Evolutionary conservation across 2,329 filamentous ascomycete genomes (phyloP), one percentile per base, ranked within the genome.

Genomic region (Claviceps paspali): DNA sequence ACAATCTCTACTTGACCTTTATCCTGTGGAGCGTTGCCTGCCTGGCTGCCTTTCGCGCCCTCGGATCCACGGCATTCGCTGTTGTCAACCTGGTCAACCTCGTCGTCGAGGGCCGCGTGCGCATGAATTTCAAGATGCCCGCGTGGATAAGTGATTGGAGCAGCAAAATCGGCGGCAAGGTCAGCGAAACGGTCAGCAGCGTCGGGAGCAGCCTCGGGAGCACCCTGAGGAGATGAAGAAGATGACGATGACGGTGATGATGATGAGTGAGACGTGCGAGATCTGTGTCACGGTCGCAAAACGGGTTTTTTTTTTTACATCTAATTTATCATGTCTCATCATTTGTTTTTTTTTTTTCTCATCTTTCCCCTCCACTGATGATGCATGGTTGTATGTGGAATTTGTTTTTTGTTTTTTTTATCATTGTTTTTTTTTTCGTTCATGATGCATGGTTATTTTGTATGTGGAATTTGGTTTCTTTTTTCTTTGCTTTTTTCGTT

Each of bases 21-120:
- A 84, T 98, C 53, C 70, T 98, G 17, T 98, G 91, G 91, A 67
- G 73, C 22, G 91, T 98, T 11, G 91, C 91, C 0, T 70, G 71
- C 0, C 63, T 98, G 19, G 91, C 92, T 1, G 63, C 91, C 6
- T 94, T 98, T 68, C 76, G 91, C 45, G 87, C 85, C 1, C 56
- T 95, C 2, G 91, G 91, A 0, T 80, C 73, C 8, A 78, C 77
- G 1, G 73, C 83, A 0, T 98, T 92, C 61, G 78, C 83, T 2
- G 57, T 95, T 41, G 77, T 96, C 51, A 88, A 92, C 52, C 64
- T 79, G 24, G 62, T 98, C 38, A 88, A 93, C 53, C 79, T 78
- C 52, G 66, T 92, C 27, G 84, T 91, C 27, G 88, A 98, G 59
- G 88, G 86, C 0, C 76, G 84, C 48, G 73, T 94, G 14, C 61